These are phyloP conservation scores for Fomitopsis schrenkii DNA, from an alignment of 1,284 basidiomycete genomes.

Conservation along the genomic window DNA sequence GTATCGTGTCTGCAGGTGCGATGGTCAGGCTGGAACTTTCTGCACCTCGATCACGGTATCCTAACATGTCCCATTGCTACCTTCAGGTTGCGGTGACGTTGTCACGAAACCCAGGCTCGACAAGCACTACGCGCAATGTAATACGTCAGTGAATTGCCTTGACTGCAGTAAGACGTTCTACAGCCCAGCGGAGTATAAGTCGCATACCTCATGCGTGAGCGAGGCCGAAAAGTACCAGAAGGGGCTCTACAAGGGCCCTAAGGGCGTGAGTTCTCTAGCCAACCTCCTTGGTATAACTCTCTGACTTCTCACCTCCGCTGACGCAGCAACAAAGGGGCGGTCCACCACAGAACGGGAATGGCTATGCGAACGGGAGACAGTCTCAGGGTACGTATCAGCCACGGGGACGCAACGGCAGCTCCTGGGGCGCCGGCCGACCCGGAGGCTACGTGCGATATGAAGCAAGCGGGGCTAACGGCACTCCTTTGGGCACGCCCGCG, in stretches of 20 bases:
- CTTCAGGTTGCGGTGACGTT: slow-evolving; percentile 71
- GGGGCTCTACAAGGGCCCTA: slow-evolving; percentile 76
- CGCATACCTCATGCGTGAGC: slow-evolving; percentile 79
- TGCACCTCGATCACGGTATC: background rate
- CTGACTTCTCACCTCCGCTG: background rate
- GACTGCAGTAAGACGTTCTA: slow-evolving; percentile 84
- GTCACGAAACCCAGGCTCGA: slow-evolving; percentile 92
- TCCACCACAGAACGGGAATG: slow-evolving; percentile 8
- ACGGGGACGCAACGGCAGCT: slow-evolving; percentile 15
- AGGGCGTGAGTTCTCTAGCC: slow-evolving; percentile 29
- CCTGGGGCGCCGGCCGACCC: slow-evolving; percentile 9
- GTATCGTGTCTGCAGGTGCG: slow-evolving; percentile 34
- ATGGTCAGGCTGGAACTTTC: slow-evolving; percentile 30
- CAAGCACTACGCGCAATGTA: slow-evolving; percentile 56
- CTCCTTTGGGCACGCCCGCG: slow-evolving; percentile 59
- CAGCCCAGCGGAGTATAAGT: slow-evolving; percentile 72
- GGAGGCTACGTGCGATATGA: slow-evolving; percentile 24
- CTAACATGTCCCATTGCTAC: slow-evolving; percentile 8
- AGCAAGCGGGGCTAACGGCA: slow-evolving; percentile 64
- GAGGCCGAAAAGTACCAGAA: slow-evolving; percentile 94
- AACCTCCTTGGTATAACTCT: background rate
- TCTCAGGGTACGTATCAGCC: slow-evolving; percentile 26
- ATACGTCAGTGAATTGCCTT: slow-evolving; percentile 79
- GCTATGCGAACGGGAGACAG: slow-evolving; percentile 5
- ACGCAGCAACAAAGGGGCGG: slow-evolving; percentile 17